Percentiles rank a stretch among this genome's conserved stretches.
phyloP scores from a whole-genome alignment of 2,329 filamentous ascomycete species.

The Cladosporium sp. region DNA sequence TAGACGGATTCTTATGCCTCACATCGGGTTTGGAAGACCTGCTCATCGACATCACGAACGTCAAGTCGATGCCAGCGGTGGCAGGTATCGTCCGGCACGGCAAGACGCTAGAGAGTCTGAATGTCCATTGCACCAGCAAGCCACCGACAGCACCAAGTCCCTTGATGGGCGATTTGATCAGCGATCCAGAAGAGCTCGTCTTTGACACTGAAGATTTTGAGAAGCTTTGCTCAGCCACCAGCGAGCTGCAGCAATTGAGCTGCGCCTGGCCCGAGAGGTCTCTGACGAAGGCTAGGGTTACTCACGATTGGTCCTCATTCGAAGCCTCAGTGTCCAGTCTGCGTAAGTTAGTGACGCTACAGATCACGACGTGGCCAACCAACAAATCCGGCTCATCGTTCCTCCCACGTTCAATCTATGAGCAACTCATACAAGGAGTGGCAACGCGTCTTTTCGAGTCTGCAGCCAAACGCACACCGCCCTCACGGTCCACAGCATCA shows the following conservation, averaged over 20 bases:
- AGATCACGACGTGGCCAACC: constrained; percentile 47
- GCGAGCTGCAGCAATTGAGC: constrained; percentile 41
- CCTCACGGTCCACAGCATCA: not conserved
- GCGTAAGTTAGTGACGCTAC: constrained; percentile 40
- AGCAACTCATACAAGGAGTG: constrained; percentile 37
- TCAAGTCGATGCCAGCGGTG: constrained; percentile 39
- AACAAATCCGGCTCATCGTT: constrained; percentile 38
- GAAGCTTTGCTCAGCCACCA: constrained; percentile 43
- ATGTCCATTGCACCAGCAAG: constrained; percentile 37
- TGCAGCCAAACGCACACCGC: constrained; percentile 14
- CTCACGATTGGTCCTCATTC: constrained; percentile 41
- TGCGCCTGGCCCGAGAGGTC: constrained; percentile 45
- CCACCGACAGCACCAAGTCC: not conserved
- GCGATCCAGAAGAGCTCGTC: constrained; percentile 41
- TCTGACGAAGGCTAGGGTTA: constrained; percentile 37
- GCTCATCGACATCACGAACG: constrained; percentile 41
- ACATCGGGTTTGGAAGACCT: constrained; percentile 42
- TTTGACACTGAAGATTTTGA: constrained; percentile 42
- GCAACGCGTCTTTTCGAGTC: constrained; percentile 25
- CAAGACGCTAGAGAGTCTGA: constrained; percentile 43
- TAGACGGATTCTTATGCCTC: constrained; percentile 46
- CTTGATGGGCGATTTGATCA: not conserved
- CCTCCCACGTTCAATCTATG: constrained; percentile 42
- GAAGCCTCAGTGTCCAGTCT: constrained; percentile 32
- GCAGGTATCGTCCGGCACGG: constrained; percentile 43